Evolutionary conservation across 306 rosid species (phyloP), one percentile per base, ranked within the genome.

Genomic region (Macrotyloma uniflorum): DNA sequence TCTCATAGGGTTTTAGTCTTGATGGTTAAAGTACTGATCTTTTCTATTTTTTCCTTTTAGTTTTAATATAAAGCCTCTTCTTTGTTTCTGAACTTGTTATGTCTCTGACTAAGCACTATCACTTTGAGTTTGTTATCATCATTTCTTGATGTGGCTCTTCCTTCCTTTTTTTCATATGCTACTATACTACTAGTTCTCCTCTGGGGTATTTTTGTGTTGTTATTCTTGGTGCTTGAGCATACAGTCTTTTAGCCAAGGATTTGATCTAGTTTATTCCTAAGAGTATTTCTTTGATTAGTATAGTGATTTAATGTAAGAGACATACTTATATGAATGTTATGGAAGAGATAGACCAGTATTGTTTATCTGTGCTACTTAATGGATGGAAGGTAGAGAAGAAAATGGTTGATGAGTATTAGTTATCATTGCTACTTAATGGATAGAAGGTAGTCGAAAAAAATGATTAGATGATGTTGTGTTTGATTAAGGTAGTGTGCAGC

Each of bases 1-100:
- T 73, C 35, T 74, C 36, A 74, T 68, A 67, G 83, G 84, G 83
- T 78, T 82, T 62, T 81, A 8, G 18, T 43, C 51, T 11, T 45
- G 45, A 20, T 67, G 78, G 6, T 59, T 67, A n/a, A 58, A 59
- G 13, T 54, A 4, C 18, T 74, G 8, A 1, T 57, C 8, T 35
- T 50, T 62, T 46, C 20, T 15, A 0, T 5, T 54, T 36, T 51
- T 9, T 11, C 51, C 36, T 67, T 71, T 36, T 28, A 3, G 32
- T 54, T 77, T 24, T 66, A 14, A 5, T 54, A 45, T 19, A 49
- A 54, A 51, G 62, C 33, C 18, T 38, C 66, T 18, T 49, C 32
- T 46, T 69, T 46, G 57, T 5, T 69, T 57, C 68, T 66, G 15
- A 30, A 8, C 77, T 78, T 59, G 43, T 24, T 54, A n/a, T 78